Base-by-base conservation (phyloP, 768 basidiomycete genomes). In the Amanita rubescens region DNA sequence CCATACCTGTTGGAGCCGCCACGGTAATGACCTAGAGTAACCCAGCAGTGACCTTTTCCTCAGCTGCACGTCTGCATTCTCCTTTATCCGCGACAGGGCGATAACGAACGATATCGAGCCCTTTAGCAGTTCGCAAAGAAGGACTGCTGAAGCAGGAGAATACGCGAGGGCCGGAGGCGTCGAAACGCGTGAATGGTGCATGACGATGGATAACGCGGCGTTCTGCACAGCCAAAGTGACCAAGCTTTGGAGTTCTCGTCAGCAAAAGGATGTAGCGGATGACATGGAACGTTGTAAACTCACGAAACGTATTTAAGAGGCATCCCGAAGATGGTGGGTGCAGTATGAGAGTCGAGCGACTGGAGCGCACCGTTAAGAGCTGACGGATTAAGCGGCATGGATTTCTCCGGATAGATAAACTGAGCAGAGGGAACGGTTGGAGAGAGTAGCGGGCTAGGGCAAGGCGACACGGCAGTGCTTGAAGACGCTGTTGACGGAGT, bases 181-280 rank as follows among this genome's bases (percentile, higher is more conserved):
- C 2, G 90, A 88, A 54, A 93, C 86, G 55, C 96, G 83, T n/a
- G 96, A 97, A 70, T 97, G 91, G 74, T 97, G 94, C 90, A 99
- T 95, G 59, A 98, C 90, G 64, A 99, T 93, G 50, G 94, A 94
- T 46, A 99, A 75, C 9, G 90, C 84, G 27, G 92, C 92, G 70
- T 98, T 98, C 74, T 99, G 95, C 2, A 95, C 85, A 4, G 92
- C 92, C 47, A 94, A 81, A 15, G 89, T 90, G 58, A 93, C 81
- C 55, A 91, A 76, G 12, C 87, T 88, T 60, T 44, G 37, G 22
- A 39, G 49, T 14, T 25, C 51, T 30, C 27, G 50, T 54, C 22
- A 55, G 22, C 19, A 39, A 37, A 44, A 35, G 4, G 49, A 53
- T 22, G 19, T 35, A 8, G 48, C 30, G 43, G 17, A 30, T 24